Percentiles rank a stretch among this genome's conserved stretches.
These are phyloP conservation scores for Zanthoxylum bungeanum DNA, from an alignment of 345 rosid genomes.

Conservation along the genomic window DNA sequence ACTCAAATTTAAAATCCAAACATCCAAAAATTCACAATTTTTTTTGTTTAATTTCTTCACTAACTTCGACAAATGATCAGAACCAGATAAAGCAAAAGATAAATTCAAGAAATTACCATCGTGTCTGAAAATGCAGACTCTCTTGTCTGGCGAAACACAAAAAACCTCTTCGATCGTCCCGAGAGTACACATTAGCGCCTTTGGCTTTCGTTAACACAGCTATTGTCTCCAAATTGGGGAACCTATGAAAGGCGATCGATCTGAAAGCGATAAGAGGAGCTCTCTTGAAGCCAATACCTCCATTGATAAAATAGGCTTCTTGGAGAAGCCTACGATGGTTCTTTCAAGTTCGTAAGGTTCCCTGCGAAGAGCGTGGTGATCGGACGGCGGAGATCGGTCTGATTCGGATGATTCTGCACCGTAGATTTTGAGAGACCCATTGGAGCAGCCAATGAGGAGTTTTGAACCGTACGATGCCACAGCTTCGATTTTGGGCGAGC, in stretches of 20 bases:
- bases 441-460: constrained; percentile 83
- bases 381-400: constrained; percentile 47
- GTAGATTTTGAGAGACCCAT: constrained; percentile 87
- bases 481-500: constrained; percentile 71
- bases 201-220: constrained; percentile 90
- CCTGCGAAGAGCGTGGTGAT: constrained; percentile 45
- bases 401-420: constrained; percentile 54
- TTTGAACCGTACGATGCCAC: constrained; percentile 72
- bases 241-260: constrained; percentile 81
- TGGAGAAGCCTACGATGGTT: constrained; percentile 68
- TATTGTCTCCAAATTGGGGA: constrained; percentile 82
- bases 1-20: not conserved
- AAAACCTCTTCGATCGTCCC: constrained; percentile 93
- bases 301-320: constrained; percentile 66
- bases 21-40: not conserved
- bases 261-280: constrained; percentile 84
- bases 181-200: constrained; percentile 83
- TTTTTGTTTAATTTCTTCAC: not conserved
- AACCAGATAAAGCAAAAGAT: not conserved
- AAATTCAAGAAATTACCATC: constrained; percentile 51
- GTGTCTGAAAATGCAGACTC: constrained; percentile 84
- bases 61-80: not conserved
- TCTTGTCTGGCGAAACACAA: constrained; percentile 93
- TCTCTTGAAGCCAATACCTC: constrained; percentile 70
- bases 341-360: constrained; percentile 57